phyloP scores from a whole-genome alignment of 768 basidiomycete species.

The Phaeotremella fagi region DNA sequence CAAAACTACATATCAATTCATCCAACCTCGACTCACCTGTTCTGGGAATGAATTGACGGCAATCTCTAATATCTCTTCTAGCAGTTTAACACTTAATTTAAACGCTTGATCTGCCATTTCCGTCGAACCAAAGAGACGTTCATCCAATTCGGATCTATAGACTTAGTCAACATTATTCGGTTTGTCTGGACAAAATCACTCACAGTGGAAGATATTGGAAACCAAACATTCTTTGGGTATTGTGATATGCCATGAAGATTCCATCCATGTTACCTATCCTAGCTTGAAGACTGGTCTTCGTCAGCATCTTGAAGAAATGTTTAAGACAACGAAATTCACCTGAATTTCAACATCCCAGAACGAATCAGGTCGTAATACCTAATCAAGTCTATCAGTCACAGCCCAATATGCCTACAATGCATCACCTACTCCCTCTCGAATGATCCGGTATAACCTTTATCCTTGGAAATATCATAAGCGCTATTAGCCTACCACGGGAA shows the following conservation, averaged over 20 bases:
- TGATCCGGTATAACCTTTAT: slow-evolving; percentile 64
- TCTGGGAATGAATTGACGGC: slow-evolving; percentile 61
- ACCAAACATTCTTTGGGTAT: slow-evolving; percentile 78
- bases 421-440: slow-evolving; percentile 69
- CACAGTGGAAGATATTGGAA: slow-evolving; percentile 83
- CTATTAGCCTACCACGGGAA: slow-evolving; percentile 61
- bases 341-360: slow-evolving; percentile 90
- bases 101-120: slow-evolving; percentile 71
- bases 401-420: not conserved
- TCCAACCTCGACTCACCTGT: slow-evolving; percentile 61
- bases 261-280: slow-evolving; percentile 98
- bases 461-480: slow-evolving; percentile 65
- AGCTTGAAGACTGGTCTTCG: slow-evolving; percentile 70
- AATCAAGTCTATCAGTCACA: not conserved
- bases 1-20: not conserved
- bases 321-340: slow-evolving; percentile 52
- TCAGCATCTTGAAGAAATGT: not conserved
- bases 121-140: slow-evolving; percentile 62
- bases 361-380: slow-evolving; percentile 85
- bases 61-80: slow-evolving; percentile 65
- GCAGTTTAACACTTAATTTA: slow-evolving; percentile 62
- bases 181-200: slow-evolving; percentile 2
- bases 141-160: slow-evolving; percentile 69
- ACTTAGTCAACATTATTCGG: not conserved
- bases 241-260: slow-evolving; percentile 58